Evolutionary conservation across 2,329 filamentous ascomycete species (phyloP).

Genomic region (Diplodia seriata): DNA sequence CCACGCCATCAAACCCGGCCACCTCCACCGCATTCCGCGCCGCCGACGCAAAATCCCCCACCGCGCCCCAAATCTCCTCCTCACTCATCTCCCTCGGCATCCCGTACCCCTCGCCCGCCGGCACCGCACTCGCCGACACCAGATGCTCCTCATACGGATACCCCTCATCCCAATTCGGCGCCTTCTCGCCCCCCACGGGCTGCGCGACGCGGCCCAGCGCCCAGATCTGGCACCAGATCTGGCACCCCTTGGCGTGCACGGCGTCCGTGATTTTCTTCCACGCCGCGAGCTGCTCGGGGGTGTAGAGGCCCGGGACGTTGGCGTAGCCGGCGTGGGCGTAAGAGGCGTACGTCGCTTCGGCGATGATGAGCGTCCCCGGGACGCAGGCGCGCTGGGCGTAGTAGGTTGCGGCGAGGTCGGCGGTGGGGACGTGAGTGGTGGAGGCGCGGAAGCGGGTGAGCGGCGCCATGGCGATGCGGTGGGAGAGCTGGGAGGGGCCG

Average conservation of each 20-base stretch:
- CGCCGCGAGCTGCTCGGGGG: constrained; percentile 58
- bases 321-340: constrained; percentile 38
- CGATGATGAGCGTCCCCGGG: constrained; percentile 43
- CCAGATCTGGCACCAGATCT: constrained; percentile 69
- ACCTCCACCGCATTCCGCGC: constrained; percentile 53
- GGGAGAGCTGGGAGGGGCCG: constrained; percentile 37
- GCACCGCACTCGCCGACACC: constrained; percentile 43
- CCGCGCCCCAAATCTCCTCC: constrained; percentile 49
- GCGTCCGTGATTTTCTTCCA: constrained; percentile 68
- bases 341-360: constrained; percentile 47
- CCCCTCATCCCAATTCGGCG: constrained; percentile 39
- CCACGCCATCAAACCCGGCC: constrained; percentile 69
- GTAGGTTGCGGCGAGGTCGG: constrained; percentile 45
- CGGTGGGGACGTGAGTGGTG: constrained; percentile 55
- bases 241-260: constrained; percentile 67
- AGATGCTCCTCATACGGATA: constrained; percentile 38
- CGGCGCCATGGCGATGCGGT: constrained; percentile 42
- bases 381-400: constrained; percentile 42
- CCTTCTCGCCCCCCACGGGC: constrained; percentile 42
- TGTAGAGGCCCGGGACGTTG: constrained; percentile 43
- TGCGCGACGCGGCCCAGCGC: constrained; percentile 63
- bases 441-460: constrained; percentile 51
- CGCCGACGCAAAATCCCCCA: constrained; percentile 50
- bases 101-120: constrained; percentile 1
- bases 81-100: constrained; percentile 47